Evolutionary conservation across 345 rosid species (phyloP), one percentile per base, ranked within the genome.

Genomic region (Odontarrhena argentea): DNA sequence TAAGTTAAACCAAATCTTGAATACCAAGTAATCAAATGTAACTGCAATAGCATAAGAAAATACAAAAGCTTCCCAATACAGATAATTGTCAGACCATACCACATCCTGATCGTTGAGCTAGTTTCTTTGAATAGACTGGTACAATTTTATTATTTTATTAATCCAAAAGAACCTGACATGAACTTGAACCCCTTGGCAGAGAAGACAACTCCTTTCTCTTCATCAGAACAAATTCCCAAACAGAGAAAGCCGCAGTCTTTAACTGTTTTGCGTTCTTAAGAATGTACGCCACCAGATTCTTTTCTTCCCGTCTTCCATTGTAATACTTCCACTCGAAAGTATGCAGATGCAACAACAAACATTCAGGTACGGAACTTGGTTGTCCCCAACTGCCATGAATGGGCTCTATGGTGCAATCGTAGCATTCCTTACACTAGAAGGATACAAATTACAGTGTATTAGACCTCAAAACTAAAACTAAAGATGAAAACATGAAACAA

Each of bases 341-440:
- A 11, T 53, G 24, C 1, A 50, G 68, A 63, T 51, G 49, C 2
- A 13, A 13, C 49, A 0, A 0, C 22, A 65, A 41, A 1, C 69
- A 65, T 14, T 26, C 43, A 30, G 41, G 60, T 40, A 52, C n/a
- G 3, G 30, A 41, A 30, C 22, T 65, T 5, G 51, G 60, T 52
- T 18, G 3, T 28, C 6, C 3, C 69, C 49, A 52, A 2, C 1
- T 1, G 38, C 36, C 14, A 8, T 38, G 0, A 13, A 38, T 38
- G 15, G 25, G 41, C 28, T 0, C 2, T 32, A 2, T 1, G 32
- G 1, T 7, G 13, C 11, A 14, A 0, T 0, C 1, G 0, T 0
- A 1, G 3, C 7, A 1, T 6, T 25, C 13, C 1, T 3, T 1
- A 32, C 65, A 50, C 58, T 63, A 38, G 8, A 9, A 63, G 3